These are phyloP conservation scores for Mariannaea sp. DNA, from an alignment of 2,329 filamentous ascomycete genomes.

Conservation along the genomic window DNA sequence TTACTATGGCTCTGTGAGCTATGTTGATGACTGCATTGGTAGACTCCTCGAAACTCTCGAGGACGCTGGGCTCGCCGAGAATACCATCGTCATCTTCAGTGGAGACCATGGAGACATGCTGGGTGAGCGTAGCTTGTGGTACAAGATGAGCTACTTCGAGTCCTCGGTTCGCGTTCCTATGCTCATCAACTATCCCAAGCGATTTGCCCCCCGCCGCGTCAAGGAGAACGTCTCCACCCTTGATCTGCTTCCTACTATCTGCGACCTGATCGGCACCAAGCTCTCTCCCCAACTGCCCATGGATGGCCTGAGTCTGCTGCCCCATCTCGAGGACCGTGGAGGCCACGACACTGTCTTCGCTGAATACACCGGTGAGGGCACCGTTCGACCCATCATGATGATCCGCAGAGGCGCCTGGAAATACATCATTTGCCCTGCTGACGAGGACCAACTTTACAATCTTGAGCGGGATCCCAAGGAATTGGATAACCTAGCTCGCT, in stretches of 20 bases:
- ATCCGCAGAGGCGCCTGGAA: slow-evolving; percentile 90
- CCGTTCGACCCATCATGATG: slow-evolving; percentile 89
- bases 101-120: slow-evolving; percentile 97
- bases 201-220: slow-evolving; percentile 76
- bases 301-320: slow-evolving; percentile 80
- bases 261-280: slow-evolving; percentile 77
- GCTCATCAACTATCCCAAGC: slow-evolving; percentile 78
- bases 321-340: slow-evolving; percentile 69
- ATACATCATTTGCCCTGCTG: slow-evolving; percentile 83
- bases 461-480: slow-evolving; percentile 76
- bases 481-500: slow-evolving; percentile 70
- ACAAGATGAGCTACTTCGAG: slow-evolving; percentile 98
- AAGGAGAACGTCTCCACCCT: slow-evolving; percentile 86
- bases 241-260: slow-evolving; percentile 87
- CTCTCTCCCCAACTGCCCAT: slow-evolving; percentile 75
- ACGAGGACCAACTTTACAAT: slow-evolving; percentile 85
- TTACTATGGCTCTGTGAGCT: slow-evolving; percentile 92
- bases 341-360: slow-evolving; percentile 87
- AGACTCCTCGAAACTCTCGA: slow-evolving; percentile 78
- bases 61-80: slow-evolving; percentile 76
- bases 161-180: slow-evolving; percentile 87
- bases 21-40: slow-evolving; percentile 91
- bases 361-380: slow-evolving; percentile 94
- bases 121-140: slow-evolving; percentile 89
- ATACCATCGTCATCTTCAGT: slow-evolving; percentile 91